Conservation (phyloP, 495 filamentous ascomycete genomes). For the Trichoderma parareesei region DNA sequence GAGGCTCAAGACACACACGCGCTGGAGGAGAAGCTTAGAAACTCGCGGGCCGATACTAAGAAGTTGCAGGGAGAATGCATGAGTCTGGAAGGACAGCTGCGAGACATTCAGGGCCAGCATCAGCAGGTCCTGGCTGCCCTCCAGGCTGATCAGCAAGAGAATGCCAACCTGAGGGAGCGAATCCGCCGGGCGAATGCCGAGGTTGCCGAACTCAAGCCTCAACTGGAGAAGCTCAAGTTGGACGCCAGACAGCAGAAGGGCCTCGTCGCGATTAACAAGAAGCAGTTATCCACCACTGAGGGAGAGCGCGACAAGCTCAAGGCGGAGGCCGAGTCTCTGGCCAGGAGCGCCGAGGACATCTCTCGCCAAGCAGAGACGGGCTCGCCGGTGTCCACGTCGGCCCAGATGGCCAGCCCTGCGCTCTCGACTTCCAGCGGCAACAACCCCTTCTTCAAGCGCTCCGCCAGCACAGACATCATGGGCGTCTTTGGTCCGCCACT, state of each 20-base stretch:
- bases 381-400: slow-evolving; percentile 29
- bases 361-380: slow-evolving; percentile 31
- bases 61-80: slow-evolving; percentile 76
- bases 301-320: slow-evolving; percentile 78
- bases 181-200: slow-evolving; percentile 76
- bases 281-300: slow-evolving; percentile 86
- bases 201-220: slow-evolving; percentile 72
- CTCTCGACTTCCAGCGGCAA: slow-evolving; percentile 67
- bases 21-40: slow-evolving; percentile 71
- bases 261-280: slow-evolving; percentile 93
- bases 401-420: slow-evolving; percentile 55
- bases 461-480: slow-evolving; percentile 59
- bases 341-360: slow-evolving; percentile 52
- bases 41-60: slow-evolving; percentile 68
- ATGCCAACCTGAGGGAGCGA: slow-evolving; percentile 73
- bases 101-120: slow-evolving; percentile 81
- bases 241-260: slow-evolving; percentile 93
- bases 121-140: slow-evolving; percentile 64
- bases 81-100: slow-evolving; percentile 69
- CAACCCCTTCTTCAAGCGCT: slow-evolving; percentile 84
- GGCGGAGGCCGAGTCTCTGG: slow-evolving; percentile 61
- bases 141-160: slow-evolving; percentile 83
- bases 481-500: slow-evolving; percentile 39
- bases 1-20: slow-evolving; percentile 79
- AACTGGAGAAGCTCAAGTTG: slow-evolving; percentile 81